These are phyloP conservation scores for Candida endomychidarum DNA, from an alignment of 805 yeast genomes.

Conservation along the genomic window DNA sequence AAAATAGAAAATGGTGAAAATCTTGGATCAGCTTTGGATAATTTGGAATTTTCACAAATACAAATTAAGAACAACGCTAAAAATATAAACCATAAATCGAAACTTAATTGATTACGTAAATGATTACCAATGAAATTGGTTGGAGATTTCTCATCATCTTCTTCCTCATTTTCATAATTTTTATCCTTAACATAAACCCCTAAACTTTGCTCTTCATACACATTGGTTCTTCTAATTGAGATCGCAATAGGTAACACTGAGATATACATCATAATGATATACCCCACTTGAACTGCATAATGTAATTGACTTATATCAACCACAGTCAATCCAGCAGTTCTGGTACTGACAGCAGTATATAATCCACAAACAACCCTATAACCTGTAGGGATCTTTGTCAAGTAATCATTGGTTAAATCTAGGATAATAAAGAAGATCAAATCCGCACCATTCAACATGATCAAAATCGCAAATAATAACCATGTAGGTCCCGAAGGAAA, in stretches of 20 bases:
- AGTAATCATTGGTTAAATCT: slow-evolving; percentile 57
- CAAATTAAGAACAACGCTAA: slow-evolving; percentile 84
- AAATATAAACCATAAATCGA: slow-evolving; percentile 92
- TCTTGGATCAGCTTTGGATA: slow-evolving; percentile 41
- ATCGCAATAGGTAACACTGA: slow-evolving; percentile 96
- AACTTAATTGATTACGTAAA: slow-evolving; percentile 86
- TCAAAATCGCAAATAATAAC: slow-evolving; percentile 82
- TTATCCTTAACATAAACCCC: slow-evolving; percentile 70
- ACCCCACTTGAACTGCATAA: slow-evolving; percentile 91
- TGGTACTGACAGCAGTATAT: slow-evolving; percentile 86
- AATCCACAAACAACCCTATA: slow-evolving; percentile 77
- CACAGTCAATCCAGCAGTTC: slow-evolving; percentile 90
- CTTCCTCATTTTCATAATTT: slow-evolving; percentile 21
- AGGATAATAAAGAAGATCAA: slow-evolving; percentile 75
- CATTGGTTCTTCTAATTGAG: slow-evolving; percentile 94
- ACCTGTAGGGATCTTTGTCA: slow-evolving; percentile 61
- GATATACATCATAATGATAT: slow-evolving; percentile 96
- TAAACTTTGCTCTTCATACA: slow-evolving; percentile 93
- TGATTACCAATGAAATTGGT: slow-evolving; percentile 78
- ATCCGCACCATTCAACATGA: slow-evolving; percentile 73
- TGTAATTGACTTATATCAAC: slow-evolving; percentile 69
- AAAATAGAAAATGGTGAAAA: slow-evolving; percentile 71
- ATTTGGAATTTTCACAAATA: slow-evolving; percentile 73
- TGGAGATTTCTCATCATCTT: slow-evolving; percentile 43
- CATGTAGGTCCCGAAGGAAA: slow-evolving; percentile 94